These are phyloP conservation scores for Aspergillus sp. DNA, from an alignment of 2,329 filamentous ascomycete species.

Conservation along the genomic window DNA sequence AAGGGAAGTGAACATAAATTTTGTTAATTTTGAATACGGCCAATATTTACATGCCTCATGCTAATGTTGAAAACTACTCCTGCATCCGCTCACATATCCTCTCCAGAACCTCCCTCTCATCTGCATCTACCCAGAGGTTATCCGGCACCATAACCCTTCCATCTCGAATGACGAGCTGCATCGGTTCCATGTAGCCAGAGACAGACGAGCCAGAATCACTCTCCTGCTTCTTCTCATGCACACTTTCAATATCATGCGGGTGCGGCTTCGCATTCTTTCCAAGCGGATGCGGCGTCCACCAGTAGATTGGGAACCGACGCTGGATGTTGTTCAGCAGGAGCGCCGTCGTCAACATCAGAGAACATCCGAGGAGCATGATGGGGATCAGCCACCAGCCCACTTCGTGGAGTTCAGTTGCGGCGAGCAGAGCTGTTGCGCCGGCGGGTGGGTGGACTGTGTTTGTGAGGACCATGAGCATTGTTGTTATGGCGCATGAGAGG, in stretches of 20 bases:
- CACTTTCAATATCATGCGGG: conserved; percentile 26
- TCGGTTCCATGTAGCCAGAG: conserved; percentile 24
- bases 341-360: conserved; percentile 66
- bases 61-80: conserved; percentile 16
- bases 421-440: conserved; percentile 73
- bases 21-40: neutral
- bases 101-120: conserved; percentile 39
- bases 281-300: conserved; percentile 56
- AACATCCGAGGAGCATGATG: conserved; percentile 63
- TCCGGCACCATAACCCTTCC: conserved; percentile 39
- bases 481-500: conserved; percentile 67
- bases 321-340: conserved; percentile 72
- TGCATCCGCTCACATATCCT: conserved; percentile 40
- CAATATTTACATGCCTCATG: neutral
- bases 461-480: conserved; percentile 69
- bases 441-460: conserved; percentile 76
- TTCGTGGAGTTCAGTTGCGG: conserved; percentile 58
- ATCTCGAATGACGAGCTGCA: conserved; percentile 35
- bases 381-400: conserved; percentile 74
- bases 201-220: conserved; percentile 12
- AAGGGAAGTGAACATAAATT: no score
- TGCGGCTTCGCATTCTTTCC: conserved; percentile 9
- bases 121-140: conserved; percentile 37
- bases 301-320: conserved; percentile 69
- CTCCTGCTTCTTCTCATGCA: conserved; percentile 21